A percentile compares a stretch with the other conserved stretches of the same genome.
phyloP scores from a whole-genome alignment of 257 asterid species.

The Fraxinus excelsior region DNA sequence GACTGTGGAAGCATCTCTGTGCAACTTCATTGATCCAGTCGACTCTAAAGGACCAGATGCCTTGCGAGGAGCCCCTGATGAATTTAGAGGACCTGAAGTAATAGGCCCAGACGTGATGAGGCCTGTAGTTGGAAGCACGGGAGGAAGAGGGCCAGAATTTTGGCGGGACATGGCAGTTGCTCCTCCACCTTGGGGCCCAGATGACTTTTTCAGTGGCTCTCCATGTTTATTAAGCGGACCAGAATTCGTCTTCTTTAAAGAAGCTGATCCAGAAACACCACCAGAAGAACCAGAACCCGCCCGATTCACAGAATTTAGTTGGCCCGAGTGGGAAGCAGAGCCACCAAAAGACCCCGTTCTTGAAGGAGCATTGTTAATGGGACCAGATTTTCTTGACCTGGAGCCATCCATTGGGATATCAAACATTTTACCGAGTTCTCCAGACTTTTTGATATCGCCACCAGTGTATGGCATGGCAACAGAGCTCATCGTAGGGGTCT shows the following conservation, averaged over 20 bases:
- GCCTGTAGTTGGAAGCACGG: constrained; percentile 66
- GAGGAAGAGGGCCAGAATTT: constrained; percentile 66
- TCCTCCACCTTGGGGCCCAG: constrained; percentile 67
- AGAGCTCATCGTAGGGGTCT: constrained; percentile 55
- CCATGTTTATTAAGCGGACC: constrained; percentile 73
- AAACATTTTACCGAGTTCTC: constrained; percentile 85
- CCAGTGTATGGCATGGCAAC: constrained; percentile 84
- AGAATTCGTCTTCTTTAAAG: constrained; percentile 64
- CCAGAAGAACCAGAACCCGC: constrained; percentile 38
- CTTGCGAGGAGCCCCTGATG: constrained; percentile 67
- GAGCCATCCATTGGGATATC: constrained; percentile 61
- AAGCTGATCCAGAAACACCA: constrained; percentile 48
- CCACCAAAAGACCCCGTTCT: constrained; percentile 67
- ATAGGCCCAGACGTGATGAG: constrained; percentile 70
- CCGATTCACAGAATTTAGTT: constrained; percentile 49
- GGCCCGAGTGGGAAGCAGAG: constrained; percentile 57
- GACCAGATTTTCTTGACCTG: constrained; percentile 68
- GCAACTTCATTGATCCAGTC: constrained; percentile 50
- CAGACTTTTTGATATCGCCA: constrained; percentile 76
- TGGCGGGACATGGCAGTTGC: constrained; percentile 52
- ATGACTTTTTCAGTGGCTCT: constrained; percentile 62
- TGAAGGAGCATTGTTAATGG: constrained; percentile 56
- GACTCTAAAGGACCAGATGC: constrained; percentile 64
- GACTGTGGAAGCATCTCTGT: constrained; percentile 35
- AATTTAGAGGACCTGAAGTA: constrained; percentile 61